These are phyloP conservation scores for Luvunga scandens DNA, from an alignment of 345 rosid species.

Conservation along the genomic window DNA sequence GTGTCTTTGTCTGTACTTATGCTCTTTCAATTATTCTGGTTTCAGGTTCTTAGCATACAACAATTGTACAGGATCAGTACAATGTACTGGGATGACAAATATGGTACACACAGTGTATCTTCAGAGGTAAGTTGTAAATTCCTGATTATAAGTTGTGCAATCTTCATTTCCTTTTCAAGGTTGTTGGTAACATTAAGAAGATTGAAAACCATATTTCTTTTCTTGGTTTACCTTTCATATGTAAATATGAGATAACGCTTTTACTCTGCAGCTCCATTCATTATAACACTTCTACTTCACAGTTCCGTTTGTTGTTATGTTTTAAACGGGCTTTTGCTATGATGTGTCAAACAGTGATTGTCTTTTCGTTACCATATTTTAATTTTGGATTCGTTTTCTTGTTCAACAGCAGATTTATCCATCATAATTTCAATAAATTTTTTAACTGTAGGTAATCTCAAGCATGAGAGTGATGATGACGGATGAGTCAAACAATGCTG, in stretches of 20 bases:
- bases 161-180: background rate
- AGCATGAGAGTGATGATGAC: conserved; percentile 72
- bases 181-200: background rate
- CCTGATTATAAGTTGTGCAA: background rate
- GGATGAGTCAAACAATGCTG: conserved; percentile 59
- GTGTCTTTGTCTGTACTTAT: background rate
- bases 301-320: too few species aligned
- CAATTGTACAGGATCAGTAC: conserved; percentile 92
- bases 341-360: background rate
- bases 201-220: too few species aligned
- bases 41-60: conserved; percentile 90
- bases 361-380: background rate
- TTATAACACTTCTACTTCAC: background rate
- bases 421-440: background rate
- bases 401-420: background rate
- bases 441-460: conserved; percentile 62
- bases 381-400: background rate
- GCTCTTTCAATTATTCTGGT: conserved; percentile 4
- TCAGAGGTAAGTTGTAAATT: conserved; percentile 59
- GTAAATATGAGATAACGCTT: background rate
- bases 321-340: background rate
- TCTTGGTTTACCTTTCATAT: too few species aligned
- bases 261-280: background rate
- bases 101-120: conserved; percentile 89
- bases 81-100: conserved; percentile 98